These are phyloP conservation scores for Gossypium laxum DNA, from an alignment of 441 rosid species.

Conservation along the genomic window DNA sequence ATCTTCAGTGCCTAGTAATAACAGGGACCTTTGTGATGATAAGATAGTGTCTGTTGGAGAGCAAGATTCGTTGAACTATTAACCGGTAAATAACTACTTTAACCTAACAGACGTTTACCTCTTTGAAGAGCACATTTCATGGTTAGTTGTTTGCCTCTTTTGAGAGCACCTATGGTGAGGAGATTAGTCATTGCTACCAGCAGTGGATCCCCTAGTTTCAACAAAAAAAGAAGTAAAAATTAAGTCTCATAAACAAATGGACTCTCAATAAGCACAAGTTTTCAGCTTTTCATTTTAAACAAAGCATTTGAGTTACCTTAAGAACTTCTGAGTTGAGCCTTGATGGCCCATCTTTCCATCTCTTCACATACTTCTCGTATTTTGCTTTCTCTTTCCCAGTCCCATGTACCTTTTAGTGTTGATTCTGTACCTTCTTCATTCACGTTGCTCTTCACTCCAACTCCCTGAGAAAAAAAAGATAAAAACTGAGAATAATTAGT, in stretches of 20 bases:
- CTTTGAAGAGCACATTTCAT: too few relatives aligned
- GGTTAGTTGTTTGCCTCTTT: too few relatives aligned
- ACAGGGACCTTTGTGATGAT: too few relatives aligned
- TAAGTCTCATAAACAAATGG: background rate
- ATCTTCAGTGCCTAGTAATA: too few relatives aligned
- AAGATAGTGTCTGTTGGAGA: too few relatives aligned
- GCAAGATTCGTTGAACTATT: too few relatives aligned
- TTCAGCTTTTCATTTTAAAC: background rate
- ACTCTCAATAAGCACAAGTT: background rate
- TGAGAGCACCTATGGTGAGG: too few relatives aligned
- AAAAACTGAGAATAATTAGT: background rate
- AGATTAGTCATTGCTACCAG: too few relatives aligned
- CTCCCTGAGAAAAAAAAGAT: constrained; percentile 11
- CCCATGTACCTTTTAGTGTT: constrained; percentile 15
- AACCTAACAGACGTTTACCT: too few relatives aligned
- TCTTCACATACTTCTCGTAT: constrained; percentile 25
- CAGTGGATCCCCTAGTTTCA: too few relatives aligned
- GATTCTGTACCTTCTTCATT: constrained; percentile 1
- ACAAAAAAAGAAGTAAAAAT: background rate
- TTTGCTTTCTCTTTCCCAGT: constrained; percentile 28
- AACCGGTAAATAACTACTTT: too few relatives aligned
- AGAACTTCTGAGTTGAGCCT: background rate
- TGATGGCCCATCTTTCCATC: constrained; percentile 22
- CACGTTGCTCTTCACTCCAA: constrained; percentile 2
- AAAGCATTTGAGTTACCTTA: background rate